Evolutionary conservation across 2,329 filamentous ascomycete species (phyloP), one percentile per base, ranked within the genome.

Genomic region (Fusarium nisikadoi): DNA sequence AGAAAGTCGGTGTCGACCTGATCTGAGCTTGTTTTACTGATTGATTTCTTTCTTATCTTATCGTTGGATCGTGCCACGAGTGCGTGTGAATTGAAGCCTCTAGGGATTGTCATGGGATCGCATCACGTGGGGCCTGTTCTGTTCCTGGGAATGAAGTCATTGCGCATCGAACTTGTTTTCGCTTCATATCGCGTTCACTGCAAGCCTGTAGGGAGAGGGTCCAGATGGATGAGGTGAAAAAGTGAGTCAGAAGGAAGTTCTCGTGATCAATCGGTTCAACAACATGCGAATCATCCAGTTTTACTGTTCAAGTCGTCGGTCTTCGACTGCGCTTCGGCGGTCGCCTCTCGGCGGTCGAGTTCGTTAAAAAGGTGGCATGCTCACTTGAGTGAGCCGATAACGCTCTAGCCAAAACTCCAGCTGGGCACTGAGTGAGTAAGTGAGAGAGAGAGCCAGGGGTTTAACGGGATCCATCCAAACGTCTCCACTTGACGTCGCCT

Each of bases 401-500:
- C 39, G 55, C 59, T 65, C 66, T 65, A 55, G 49, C 64, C 52
- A 73, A 47, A 56, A 13, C 53, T 58, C 41, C 47, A 57, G 46
- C 46, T 49, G n/a, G 47, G 50, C 36, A 36, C 43, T 27, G 29
- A 56, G 8, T 49, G 41, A 56, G 39, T 27, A 23, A 49, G 23
- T 14, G 50, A 53, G 46, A 38, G 36, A 33, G 29, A 17, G 23
- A 43, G 57, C 45, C 65, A 68, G 65, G 65, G 70, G 73, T 73
- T 73, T 57, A 58, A 72, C 67, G 58, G 74, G 70, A 65, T 75
- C 73, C 70, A 68, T 75, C 46, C 57, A 63, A 63, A 36, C 55
- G 70, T 65, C 65, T 74, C 75, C 75, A 77, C 76, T 71, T 33
- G 56, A 61, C 62, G 73, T 77, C 73, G 74, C 74, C 75, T 77